Base-by-base conservation (phyloP, 345 rosid species). In the Hibiscus mutabilis region DNA sequence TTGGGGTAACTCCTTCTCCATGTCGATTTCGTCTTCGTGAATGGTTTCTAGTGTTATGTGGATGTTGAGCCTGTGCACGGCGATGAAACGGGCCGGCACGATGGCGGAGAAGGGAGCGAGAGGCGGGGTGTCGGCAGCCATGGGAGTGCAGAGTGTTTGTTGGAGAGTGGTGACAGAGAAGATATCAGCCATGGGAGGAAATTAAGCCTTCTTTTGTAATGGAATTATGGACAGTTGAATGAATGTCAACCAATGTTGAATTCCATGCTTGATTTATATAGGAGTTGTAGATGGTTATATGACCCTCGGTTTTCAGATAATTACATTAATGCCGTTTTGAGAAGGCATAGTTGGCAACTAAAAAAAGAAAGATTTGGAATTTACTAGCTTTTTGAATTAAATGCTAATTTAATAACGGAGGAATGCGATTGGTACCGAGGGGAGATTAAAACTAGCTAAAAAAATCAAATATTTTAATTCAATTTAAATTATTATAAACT, bases 71-170 rank as follows among this genome's bases (percentile, higher is more conserved):
- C 68, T 69, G n/a, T 71, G 51, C 57, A 72, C 21, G 13, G 53
- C 5, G 2, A 70, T 24, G 9, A 75, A 66, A 15, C 24, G 77
- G 33, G 78, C 16, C 3, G 81, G 83, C 8, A 77, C 78, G 29
- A 77, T 61, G 0, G 85, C 81, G 4, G 83, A 75, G 77, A 77
- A 79, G 8, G 79, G 85, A 13, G 81, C 69, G 51, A 59, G 70
- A 22, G 5, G 35, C 4, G 11, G 42, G 42, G 42, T 37, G 42
- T 37, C 19, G 44, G 61, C n/a, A 6, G 72, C 15, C 18, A 6
- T 70, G 71, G 55, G 42, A 53, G 2, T 71, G 74, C 19, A 33
- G 44, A 40, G 62, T 53, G 61, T 42, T 61, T 60, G 47, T 0
- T 72, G 73, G 16, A 53, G 42, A 37, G 74, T 6, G 21, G 68